These are phyloP conservation scores for Verticillium tricorpus DNA, from an alignment of 2,329 filamentous ascomycete species.

Conservation along the genomic window DNA sequence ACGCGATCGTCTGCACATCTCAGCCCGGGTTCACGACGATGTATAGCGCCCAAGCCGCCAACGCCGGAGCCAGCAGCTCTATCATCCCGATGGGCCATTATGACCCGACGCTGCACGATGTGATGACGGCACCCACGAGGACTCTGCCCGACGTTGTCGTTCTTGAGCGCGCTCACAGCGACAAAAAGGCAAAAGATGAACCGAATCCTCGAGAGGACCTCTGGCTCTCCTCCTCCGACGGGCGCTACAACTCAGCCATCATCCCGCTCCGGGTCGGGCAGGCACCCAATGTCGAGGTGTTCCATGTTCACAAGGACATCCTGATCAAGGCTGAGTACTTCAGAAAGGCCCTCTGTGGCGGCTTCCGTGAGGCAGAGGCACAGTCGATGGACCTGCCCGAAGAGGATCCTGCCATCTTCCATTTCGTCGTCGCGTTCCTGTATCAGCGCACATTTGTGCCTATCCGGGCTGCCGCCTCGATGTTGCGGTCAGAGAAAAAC, in stretches of 20 bases:
- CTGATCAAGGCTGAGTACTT: constrained; percentile 44
- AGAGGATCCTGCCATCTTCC: constrained; percentile 46
- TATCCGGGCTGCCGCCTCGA: constrained; percentile 36
- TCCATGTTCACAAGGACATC: constrained; percentile 44
- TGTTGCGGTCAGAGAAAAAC: constrained; percentile 30
- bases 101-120: constrained; percentile 29
- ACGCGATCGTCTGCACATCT: not conserved
- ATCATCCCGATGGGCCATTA: too few species aligned
- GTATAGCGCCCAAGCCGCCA: not conserved
- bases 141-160: constrained; percentile 32
- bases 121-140: constrained; percentile 34
- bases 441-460: constrained; percentile 44
- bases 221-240: constrained; percentile 45
- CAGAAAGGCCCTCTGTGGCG: constrained; percentile 40
- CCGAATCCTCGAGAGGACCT: constrained; percentile 39
- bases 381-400: constrained; percentile 45
- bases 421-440: constrained; percentile 45
- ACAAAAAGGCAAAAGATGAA: constrained; percentile 22
- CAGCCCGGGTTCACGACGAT: not conserved
- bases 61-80: not conserved
- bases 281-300: constrained; percentile 35
- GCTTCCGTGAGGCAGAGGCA: constrained; percentile 39
- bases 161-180: constrained; percentile 27
- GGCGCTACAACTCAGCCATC: constrained; percentile 40
- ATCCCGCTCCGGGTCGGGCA: constrained; percentile 40